Evolutionary conservation across 768 basidiomycete genomes (phyloP).

Genomic region (Rhodotorula sphaerocarpa): DNA sequence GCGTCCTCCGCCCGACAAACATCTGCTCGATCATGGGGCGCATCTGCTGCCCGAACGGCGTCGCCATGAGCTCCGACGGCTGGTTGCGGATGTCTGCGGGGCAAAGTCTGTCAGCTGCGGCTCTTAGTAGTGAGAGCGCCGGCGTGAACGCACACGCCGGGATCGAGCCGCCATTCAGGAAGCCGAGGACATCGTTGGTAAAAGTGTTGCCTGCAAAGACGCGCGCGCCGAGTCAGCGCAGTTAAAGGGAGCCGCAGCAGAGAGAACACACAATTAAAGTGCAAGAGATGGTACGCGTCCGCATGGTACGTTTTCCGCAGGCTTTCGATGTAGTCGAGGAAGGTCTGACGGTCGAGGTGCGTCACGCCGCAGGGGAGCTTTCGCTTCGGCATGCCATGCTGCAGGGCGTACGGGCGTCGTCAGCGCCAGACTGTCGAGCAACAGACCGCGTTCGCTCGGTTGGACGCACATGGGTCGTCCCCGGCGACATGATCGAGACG

Average conservation of each 20-base stretch:
- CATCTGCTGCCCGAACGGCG: conserved; percentile 66
- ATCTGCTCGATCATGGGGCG: conserved; percentile 75
- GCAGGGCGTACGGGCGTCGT: not conserved
- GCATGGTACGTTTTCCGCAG: conserved; percentile 64
- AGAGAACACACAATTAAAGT: conserved; percentile 31
- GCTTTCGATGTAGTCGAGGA: conserved; percentile 69
- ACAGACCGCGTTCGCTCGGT: too few species aligned
- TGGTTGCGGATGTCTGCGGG: conserved; percentile 36
- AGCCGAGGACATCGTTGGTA: conserved; percentile 37
- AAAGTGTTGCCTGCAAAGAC: conserved; percentile 29
- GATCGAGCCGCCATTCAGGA: conserved; percentile 32
- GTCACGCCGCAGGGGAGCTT: conserved; percentile 70
- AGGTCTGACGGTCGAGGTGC: conserved; percentile 70
- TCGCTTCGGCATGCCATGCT: conserved; percentile 70
- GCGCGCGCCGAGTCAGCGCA: not conserved
- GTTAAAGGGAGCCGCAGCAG: not conserved
- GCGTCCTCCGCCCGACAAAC: conserved; percentile 33
- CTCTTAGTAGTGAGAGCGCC: too few species aligned
- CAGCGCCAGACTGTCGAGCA: not conserved
- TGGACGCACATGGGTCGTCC: conserved; percentile 63
- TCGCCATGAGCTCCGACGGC: conserved; percentile 41
- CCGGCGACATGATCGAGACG: conserved; percentile 58
- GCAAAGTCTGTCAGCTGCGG: too few species aligned
- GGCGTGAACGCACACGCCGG: conserved; percentile 6
- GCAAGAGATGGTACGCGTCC: conserved; percentile 24